Evolutionary conservation across 1,139 yeast genomes (phyloP), one percentile per base, ranked within the genome.

Genomic region (Lodderomyces theae): DNA sequence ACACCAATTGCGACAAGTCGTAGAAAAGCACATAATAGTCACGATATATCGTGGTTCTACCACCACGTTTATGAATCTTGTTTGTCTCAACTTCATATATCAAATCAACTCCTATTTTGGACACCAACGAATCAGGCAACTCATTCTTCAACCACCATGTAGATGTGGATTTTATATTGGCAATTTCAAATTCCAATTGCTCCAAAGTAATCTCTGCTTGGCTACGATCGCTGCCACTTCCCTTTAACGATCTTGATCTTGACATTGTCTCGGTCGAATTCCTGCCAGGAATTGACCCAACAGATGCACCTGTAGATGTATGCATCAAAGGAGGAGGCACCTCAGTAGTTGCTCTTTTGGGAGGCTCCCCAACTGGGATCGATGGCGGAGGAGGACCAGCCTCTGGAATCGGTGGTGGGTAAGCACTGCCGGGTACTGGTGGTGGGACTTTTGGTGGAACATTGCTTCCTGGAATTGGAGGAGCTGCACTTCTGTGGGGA

Each of bases 1-100:
- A 62, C 1, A 76, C 61, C 13, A 83, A 68, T 53, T 85, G 89
- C 1, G 92, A 77, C 50, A 84, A 80, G 56, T 86, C 95, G 46
- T 77, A 79, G 57, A 82, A 85, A 35, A 89, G 61, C 13, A 89
- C 71, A 58, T 87, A 88, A 51, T 84, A 81, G 49, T 86, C 92
- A 43, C 83, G 72, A 45, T 77, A 72, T 5, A 71, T 63, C 38
- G 80, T 61, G 4, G 52, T 53, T 35, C 76, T 66, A 18, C 79
- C 78, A 10, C 80, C 79, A 50, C 96, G 77, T 54, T 83, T 85
- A 12, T 53, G 52, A 11, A 82, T 63, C 15, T 62, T 57, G 43
- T 74, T 66, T 17, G 79, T 77, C 40, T 88, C 96, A 21, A 81
- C 74, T 56, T 88, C 96, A 59, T 64, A 80, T 10, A 77, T 63